Conservation (phyloP, 2,329 filamentous ascomycete species). For the Ophiostoma montium region DNA sequence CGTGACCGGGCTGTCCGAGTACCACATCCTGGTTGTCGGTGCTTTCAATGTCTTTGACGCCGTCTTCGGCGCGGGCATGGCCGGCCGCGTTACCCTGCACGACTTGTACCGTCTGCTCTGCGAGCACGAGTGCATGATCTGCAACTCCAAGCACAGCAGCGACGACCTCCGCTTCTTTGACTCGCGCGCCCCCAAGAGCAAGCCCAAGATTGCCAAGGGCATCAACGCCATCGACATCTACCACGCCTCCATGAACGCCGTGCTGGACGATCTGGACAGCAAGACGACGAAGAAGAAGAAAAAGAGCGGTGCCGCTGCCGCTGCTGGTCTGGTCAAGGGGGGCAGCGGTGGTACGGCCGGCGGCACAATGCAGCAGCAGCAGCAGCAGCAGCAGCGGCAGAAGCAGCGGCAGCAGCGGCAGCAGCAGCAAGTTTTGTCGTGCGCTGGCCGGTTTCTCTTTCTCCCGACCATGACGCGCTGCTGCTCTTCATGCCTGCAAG, state of each 20-base stretch:
- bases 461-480: slow-evolving; percentile 8
- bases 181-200: slow-evolving; percentile 4
- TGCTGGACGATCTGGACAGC: background rate
- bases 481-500: slow-evolving; percentile 6
- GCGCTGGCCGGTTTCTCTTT: slow-evolving; percentile 4
- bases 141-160: background rate
- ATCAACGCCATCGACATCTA: background rate
- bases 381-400: too few species aligned
- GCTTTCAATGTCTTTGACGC: slow-evolving; percentile 4
- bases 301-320: background rate
- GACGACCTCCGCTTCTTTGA: slow-evolving; percentile 3
- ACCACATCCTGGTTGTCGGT: background rate
- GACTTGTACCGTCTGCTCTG: slow-evolving; percentile 2
- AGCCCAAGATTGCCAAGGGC: background rate
- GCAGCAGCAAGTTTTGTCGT: background rate
- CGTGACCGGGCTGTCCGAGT: background rate
- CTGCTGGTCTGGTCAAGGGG: too few species aligned
- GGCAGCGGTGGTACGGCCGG: too few species aligned
- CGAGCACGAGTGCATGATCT: slow-evolving; percentile 7
- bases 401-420: too few species aligned
- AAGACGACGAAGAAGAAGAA: background rate
- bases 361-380: too few species aligned
- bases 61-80: slow-evolving; percentile 2
- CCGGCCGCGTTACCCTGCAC: background rate
- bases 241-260: background rate